Conservation (phyloP, 768 basidiomycete species). For the Russula emetica region DNA sequence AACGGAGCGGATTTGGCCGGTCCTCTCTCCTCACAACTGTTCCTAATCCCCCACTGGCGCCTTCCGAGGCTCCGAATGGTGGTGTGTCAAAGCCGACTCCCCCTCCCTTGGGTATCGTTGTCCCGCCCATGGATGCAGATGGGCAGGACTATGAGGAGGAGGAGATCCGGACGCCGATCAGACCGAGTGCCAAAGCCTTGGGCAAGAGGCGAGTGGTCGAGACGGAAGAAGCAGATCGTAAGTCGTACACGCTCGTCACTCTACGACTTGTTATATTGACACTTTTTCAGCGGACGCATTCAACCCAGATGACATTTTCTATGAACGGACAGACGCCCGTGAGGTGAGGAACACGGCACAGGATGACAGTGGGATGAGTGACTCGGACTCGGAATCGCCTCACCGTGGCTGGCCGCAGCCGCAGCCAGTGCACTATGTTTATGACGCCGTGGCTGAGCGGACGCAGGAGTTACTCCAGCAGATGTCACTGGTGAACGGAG, state of each 20-base stretch:
- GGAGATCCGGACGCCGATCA: constrained; percentile 39
- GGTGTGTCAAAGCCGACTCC: not conserved
- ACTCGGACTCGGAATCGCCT: constrained; percentile 52
- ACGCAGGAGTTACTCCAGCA: too few species aligned
- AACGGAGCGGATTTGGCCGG: constrained; percentile 34
- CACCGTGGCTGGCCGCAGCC: constrained; percentile 41
- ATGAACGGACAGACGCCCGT: constrained; percentile 37
- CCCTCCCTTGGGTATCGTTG: constrained; percentile 9
- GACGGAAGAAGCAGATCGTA: constrained; percentile 46
- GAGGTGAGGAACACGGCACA: constrained; percentile 32
- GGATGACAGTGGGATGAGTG: constrained; percentile 32
- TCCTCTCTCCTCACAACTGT: too few species aligned
- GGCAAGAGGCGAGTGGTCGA: constrained; percentile 73
- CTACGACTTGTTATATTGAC: not conserved
- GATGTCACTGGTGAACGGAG: too few species aligned
- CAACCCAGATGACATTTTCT: constrained; percentile 56
- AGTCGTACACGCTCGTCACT: constrained; percentile 30
- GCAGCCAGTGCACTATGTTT: constrained; percentile 68
- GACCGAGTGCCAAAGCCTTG: constrained; percentile 82
- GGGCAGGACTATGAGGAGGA: constrained; percentile 30
- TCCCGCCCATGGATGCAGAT: not conserved
- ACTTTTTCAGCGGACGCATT: constrained; percentile 38
- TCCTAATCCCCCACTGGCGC: not conserved
- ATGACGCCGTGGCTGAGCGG: constrained; percentile 88
- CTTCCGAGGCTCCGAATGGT: constrained; percentile 18